A percentile compares a stretch with the other conserved stretches of the same genome.
Conservation (phyloP, 2,329 filamentous ascomycete genomes). For the Penicillium glabrum region DNA sequence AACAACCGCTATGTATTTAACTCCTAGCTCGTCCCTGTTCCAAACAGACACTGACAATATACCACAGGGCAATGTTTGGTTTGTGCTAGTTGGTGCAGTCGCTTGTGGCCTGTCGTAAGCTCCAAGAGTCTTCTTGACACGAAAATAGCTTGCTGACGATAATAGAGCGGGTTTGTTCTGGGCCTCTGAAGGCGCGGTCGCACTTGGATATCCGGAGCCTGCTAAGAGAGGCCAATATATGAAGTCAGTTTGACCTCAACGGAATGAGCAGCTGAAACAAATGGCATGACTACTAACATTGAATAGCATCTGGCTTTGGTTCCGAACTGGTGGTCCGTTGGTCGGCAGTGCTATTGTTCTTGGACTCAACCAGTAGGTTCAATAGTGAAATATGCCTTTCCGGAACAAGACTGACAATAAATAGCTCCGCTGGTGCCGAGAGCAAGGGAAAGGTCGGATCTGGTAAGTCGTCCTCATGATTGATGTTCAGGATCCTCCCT, state of each 20-base stretch:
- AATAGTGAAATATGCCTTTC: not conserved
- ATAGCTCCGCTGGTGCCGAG: constrained; percentile 11
- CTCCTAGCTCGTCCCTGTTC: too few species aligned
- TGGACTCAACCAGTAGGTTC: constrained; percentile 41
- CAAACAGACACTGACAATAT: not conserved
- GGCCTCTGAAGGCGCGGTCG: constrained; percentile 52
- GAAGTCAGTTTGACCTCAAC: constrained; percentile 27
- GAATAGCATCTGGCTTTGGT: constrained; percentile 48
- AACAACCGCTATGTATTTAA: constrained; percentile 31
- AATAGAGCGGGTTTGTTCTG: constrained; percentile 50
- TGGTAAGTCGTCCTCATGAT: constrained; percentile 10
- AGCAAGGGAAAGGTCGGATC: constrained; percentile 26
- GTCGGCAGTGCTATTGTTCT: constrained; percentile 50
- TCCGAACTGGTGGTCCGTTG: constrained; percentile 51
- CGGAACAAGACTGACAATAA: not conserved
- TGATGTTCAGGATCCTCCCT: not conserved
- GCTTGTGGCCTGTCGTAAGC: constrained; percentile 47
- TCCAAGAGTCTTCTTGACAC: not conserved
- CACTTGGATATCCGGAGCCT: constrained; percentile 50
- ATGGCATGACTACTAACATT: not conserved
- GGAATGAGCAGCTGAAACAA: too few species aligned
- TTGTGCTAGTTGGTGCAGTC: constrained; percentile 51
- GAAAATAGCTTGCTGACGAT: not conserved
- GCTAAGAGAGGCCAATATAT: constrained; percentile 50
- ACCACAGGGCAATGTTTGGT: constrained; percentile 50